phyloP scores from a whole-genome alignment of 1,139 yeast genomes.

The Saccharomycopsis crataegensis region DNA sequence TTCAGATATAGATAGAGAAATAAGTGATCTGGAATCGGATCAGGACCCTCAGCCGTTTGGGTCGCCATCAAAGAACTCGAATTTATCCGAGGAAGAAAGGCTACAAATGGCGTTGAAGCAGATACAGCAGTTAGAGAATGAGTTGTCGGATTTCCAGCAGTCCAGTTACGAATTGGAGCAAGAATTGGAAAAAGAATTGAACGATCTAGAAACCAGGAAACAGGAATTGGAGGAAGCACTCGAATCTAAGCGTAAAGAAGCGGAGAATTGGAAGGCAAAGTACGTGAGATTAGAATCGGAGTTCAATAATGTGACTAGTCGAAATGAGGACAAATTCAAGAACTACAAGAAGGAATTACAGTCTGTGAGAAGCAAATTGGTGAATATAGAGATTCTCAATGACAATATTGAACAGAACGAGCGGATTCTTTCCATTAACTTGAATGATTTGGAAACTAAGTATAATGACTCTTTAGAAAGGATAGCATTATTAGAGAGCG shows the following conservation, averaged over 20 bases:
- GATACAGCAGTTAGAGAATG: constrained; percentile 25
- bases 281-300: constrained; percentile 19
- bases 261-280: constrained; percentile 20
- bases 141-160: constrained; percentile 26
- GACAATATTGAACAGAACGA: constrained; percentile 28
- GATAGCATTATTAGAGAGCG: constrained; percentile 24
- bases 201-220: constrained; percentile 23
- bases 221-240: constrained; percentile 20
- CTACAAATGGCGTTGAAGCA: constrained; percentile 26
- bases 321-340: constrained; percentile 19
- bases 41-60: background rate
- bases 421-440: constrained; percentile 22
- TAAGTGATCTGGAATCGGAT: background rate
- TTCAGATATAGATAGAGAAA: background rate
- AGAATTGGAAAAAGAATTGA: constrained; percentile 27
- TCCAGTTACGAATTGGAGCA: constrained; percentile 28
- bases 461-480: constrained; percentile 23
- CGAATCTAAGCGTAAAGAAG: constrained; percentile 19
- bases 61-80: constrained; percentile 9
- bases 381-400: constrained; percentile 27
- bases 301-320: constrained; percentile 14
- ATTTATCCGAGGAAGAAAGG: constrained; percentile 17
- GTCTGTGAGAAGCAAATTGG: constrained; percentile 22
- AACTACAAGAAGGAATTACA: constrained; percentile 22
- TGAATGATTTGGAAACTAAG: constrained; percentile 23